Evolutionary conservation across 2,329 filamentous ascomycete genomes (phyloP).

Genomic region (Alternaria consortialis): DNA sequence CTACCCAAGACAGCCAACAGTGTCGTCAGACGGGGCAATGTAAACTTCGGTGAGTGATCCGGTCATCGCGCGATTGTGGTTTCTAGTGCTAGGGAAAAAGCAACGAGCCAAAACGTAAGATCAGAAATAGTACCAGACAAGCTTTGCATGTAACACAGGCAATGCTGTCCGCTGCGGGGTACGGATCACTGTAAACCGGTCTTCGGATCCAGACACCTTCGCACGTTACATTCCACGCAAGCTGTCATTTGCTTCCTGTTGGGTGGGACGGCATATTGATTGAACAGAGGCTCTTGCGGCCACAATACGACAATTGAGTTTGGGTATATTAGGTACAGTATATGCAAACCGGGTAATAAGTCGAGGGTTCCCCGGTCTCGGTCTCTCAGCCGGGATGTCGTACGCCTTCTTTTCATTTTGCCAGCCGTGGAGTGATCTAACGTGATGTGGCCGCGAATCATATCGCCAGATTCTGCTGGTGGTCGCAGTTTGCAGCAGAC

Average conservation of each 20-base stretch:
- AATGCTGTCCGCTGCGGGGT: slow-evolving; percentile 1
- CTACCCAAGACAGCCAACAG: neutral
- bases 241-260: neutral
- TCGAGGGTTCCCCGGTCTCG: neutral
- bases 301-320: neutral
- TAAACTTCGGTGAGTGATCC: neutral
- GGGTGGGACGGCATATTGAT: neutral
- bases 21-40: neutral
- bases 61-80: neutral
- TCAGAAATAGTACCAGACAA: neutral
- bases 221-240: neutral
- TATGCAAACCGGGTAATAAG: neutral
- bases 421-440: slow-evolving; percentile 2
- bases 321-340: neutral
- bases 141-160: neutral
- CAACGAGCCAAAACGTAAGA: neutral
- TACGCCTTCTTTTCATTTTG: neutral
- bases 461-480: neutral
- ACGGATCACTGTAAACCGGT: neutral
- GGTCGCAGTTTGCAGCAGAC: neutral
- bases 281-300: neutral
- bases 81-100: neutral
- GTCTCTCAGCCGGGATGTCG: neutral
- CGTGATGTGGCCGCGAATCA: neutral
- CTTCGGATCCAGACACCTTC: neutral